Evolutionary conservation across 192 early-diverging fungal genomes (phyloP), one percentile per base, ranked within the genome.

Genomic region (Coemansia sp.): DNA sequence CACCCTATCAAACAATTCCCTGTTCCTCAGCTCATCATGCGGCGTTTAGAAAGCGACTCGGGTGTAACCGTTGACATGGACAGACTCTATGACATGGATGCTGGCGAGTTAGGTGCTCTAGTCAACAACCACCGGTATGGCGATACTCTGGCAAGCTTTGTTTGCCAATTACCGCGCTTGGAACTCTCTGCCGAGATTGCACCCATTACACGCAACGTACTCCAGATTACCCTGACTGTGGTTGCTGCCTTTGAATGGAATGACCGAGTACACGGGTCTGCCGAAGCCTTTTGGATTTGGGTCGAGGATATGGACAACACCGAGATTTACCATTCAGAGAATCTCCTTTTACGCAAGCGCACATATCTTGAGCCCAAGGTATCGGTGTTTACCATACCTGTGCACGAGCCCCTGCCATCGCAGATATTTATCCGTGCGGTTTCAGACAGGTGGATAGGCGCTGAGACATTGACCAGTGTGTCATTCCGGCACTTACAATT

Each of bases 221-320:
- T 99, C 29, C 78, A 87, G 15, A 78, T 98, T 13, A 83, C 84
- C n/a, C 64, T 97, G 18, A 80, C 81, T 5, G 81, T 93, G 5
- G 84, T 82, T 0, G 82, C 91, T 2, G 92, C 92, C 55, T 99
- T 98, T 74, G 78, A 86, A 5, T 99, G 95, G 95, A 91, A 84
- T 59, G 95, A 97, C 29, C 79, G 82, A n/a, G 80, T 91, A 29
- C 97, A 99, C 51, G 97, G 95, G 29, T 75, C 67, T 14, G 83
- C 81, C 17, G 94, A 98, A 60, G 86, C 92, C 1, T 99, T 91
- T 80, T 97, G 90, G 87, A 88, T 99, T 33, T 97, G 89, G 90
- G 92, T 95, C 5, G 91, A 96, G 54, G 97, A 97, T 52, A 75
- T 80, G 3, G 87, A 94, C 59, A 83, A 90, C 67, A 80, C 80